Percentiles rank a stretch among this genome's conserved stretches.
Evolutionary conservation across 768 basidiomycete species (phyloP).

Genomic region (Exidia glandulosa): DNA sequence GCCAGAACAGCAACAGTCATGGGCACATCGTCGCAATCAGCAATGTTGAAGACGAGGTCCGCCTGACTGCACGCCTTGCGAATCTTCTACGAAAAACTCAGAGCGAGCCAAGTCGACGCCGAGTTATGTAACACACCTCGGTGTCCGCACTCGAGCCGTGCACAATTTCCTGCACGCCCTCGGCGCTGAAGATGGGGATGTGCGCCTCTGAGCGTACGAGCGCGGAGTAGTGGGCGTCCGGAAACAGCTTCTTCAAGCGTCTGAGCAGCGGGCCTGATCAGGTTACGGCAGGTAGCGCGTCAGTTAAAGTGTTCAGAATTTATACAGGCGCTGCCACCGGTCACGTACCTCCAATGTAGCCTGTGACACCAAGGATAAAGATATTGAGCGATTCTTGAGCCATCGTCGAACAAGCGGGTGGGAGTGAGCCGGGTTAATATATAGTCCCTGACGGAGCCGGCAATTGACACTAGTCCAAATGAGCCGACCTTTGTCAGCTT

Average conservation of each 20-base stretch:
- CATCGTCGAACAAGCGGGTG: not conserved
- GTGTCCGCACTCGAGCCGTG: not conserved
- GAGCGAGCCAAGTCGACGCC: no score
- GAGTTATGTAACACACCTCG: no score
- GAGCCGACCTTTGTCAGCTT: no score
- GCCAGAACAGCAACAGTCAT: not conserved
- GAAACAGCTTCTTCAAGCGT: not conserved
- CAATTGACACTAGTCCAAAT: no score
- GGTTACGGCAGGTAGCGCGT: not conserved
- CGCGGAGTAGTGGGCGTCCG: not conserved
- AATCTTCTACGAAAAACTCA: no score
- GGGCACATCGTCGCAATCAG: not conserved
- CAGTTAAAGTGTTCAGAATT: not conserved
- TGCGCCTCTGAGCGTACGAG: not conserved
- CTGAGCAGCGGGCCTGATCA: not conserved
- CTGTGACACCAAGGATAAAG: conserved; percentile 2
- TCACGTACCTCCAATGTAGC: conserved; percentile 1
- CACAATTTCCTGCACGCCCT: not conserved
- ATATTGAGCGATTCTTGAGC: not conserved
- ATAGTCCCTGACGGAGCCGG: no score
- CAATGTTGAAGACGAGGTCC: conserved; percentile 2
- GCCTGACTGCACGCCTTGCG: not conserved
- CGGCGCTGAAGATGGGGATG: not conserved
- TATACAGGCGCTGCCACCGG: not conserved
- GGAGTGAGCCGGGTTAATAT: no score